Evolutionary conservation across 2,329 filamentous ascomycete genomes (phyloP), one percentile per base, ranked within the genome.

Genomic region (Botrytis hyacinthi): DNA sequence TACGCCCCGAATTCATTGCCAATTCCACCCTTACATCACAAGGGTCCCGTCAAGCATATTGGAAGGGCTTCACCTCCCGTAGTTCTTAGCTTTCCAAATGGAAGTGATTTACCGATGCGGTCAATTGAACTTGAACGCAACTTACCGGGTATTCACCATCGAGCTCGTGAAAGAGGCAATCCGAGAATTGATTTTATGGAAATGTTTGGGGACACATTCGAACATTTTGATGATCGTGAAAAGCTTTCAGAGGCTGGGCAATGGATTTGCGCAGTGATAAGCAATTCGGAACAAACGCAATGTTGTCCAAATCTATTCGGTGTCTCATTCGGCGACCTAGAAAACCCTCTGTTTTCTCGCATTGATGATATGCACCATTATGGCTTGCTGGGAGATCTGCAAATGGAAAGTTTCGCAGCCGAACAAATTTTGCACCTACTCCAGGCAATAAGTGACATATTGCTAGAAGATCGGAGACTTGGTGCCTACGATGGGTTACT

Each of bases 141-240:
- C 16, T 40, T 73, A 26, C 72, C 72, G 20, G 72, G 72, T 9
- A 54, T 73, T 37, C 68, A 71, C 40, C 66, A 71, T 42, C 67
- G 63, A 54, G 60, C 60, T 37, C 59, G 67, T 12, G 72, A 71
- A 46, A 35, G 48, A 51, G 72, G 72, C 20, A 71, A 54, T 32
- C 59, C 67, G 1, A 62, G 67, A 54, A 35, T 73, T 14, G 46
- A 70, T 65, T 60, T 71, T 22, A 37, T 71, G 44, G 37, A 63
- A n/a, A n/a, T 63, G 5, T 65, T 73, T 20, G 54, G 37, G 14
- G 42, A 48, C 7, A 37, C 59, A n/a, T 73, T 73, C 57, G 68
- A 71, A 46, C 59, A 71, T 57, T 18, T 48, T 5, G 48, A 70
- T 46, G 72, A 73, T 32, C 32, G 12, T 22, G 67, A 73, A 12